Evolutionary conservation across 176 grass and related monocot species (phyloP).

Genomic region (Otatea glauca): DNA sequence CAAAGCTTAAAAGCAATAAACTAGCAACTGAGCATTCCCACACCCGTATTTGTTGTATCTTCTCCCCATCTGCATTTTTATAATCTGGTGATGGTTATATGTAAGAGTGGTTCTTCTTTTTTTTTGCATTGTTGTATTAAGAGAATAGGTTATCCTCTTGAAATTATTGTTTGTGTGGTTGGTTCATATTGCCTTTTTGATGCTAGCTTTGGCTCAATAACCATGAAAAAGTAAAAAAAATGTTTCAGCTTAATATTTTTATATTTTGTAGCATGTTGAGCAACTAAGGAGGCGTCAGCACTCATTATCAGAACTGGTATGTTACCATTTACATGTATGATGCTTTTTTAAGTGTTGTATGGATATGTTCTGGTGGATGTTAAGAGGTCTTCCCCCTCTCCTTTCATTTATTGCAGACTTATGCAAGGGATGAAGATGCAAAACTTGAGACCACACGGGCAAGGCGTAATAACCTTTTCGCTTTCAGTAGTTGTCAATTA

Average conservation of each 20-base stretch:
- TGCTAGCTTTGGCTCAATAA: no score
- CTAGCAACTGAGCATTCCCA: no score
- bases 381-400: background rate
- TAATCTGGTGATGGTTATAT: no score
- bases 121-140: no score
- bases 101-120: no score
- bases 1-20: no score
- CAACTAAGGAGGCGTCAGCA: constrained; percentile 55
- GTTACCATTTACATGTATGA: background rate
- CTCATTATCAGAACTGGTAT: constrained; percentile 50
- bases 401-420: constrained; percentile 53
- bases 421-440: constrained; percentile 62
- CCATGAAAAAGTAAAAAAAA: background rate
- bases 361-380: background rate
- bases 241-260: background rate
- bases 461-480: constrained; percentile 48
- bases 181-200: no score
- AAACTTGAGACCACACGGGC: constrained; percentile 64
- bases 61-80: no score
- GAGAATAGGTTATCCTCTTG: no score
- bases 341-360: background rate
- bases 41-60: no score
- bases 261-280: constrained; percentile 53
- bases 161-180: no score
- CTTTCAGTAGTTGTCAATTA: background rate